Conservation (phyloP, 176 grass and related monocot genomes). For the Oryza punctata region DNA sequence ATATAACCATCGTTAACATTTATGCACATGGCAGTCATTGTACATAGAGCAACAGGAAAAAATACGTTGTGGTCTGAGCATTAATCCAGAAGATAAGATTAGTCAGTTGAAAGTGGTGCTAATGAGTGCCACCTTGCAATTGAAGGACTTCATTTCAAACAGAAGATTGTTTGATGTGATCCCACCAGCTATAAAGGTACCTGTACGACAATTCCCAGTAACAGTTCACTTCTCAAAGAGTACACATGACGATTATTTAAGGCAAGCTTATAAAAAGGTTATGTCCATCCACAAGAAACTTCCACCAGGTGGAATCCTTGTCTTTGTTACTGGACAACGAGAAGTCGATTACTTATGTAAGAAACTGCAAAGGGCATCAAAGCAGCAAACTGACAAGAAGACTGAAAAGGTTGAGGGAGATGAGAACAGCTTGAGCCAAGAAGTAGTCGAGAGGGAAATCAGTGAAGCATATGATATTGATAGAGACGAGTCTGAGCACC, state of each 20-base stretch:
- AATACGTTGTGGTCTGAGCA: constrained; percentile 50
- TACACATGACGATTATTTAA: constrained; percentile 84
- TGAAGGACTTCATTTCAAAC: constrained; percentile 88
- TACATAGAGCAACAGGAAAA: constrained; percentile 69
- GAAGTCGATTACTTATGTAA: constrained; percentile 91
- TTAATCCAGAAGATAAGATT: constrained; percentile 61
- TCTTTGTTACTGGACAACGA: constrained; percentile 95
- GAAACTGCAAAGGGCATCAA: constrained; percentile 67
- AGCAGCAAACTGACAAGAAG: constrained; percentile 43
- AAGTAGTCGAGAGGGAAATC: constrained; percentile 73
- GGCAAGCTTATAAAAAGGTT: constrained; percentile 92
- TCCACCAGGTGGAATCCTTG: constrained; percentile 84
- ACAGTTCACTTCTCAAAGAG: constrained; percentile 88
- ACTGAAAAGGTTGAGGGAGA: constrained; percentile 36
- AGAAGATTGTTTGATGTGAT: constrained; percentile 76
- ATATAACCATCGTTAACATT: constrained; percentile 33
- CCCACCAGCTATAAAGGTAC: constrained; percentile 78
- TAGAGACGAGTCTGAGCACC: constrained; percentile 51
- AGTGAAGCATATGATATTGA: constrained; percentile 90
- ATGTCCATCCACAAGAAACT: constrained; percentile 88
- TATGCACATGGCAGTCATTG: constrained; percentile 50
- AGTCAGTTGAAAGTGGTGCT: constrained; percentile 84
- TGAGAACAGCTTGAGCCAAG: constrained; percentile 40
- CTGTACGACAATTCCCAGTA: constrained; percentile 83
- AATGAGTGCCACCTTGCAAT: constrained; percentile 96